phyloP scores from a whole-genome alignment of 2,329 filamentous ascomycete genomes.

The Chaetothyriales sp. region DNA sequence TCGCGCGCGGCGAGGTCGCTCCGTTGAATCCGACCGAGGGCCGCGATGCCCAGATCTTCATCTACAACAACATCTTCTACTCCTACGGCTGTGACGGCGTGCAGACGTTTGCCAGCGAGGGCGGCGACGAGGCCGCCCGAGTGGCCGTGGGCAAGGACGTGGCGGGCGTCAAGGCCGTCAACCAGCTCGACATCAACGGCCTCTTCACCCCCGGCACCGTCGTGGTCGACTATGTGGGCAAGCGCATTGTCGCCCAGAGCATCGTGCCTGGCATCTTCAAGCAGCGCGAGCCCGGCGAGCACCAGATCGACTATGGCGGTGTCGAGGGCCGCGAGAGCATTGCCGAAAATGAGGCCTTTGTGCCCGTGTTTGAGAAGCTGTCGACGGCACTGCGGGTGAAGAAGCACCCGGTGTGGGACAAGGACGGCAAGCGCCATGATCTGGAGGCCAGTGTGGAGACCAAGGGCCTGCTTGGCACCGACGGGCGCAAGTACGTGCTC shows the following conservation, averaged over 20 bases:
- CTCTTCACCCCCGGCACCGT: slow-evolving; percentile 93
- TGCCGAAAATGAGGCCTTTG: slow-evolving; percentile 77
- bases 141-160: slow-evolving; percentile 97
- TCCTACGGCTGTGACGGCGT: slow-evolving; percentile 96
- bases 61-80: slow-evolving; percentile 99
- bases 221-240: slow-evolving; percentile 91
- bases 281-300: slow-evolving; percentile 91
- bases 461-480: slow-evolving; percentile 91
- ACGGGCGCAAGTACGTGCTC: slow-evolving; percentile 93
- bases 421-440: slow-evolving; percentile 78
- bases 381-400: slow-evolving; percentile 85
- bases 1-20: slow-evolving; percentile 82
- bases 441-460: slow-evolving; percentile 94
- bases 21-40: slow-evolving; percentile 90
- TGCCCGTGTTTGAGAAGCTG: slow-evolving; percentile 71
- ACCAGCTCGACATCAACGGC: slow-evolving; percentile 89
- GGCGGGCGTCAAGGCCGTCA: slow-evolving; percentile 82
- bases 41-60: slow-evolving; percentile 90
- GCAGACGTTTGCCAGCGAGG: slow-evolving; percentile 90
- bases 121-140: slow-evolving; percentile 87
- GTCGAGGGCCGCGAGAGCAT: slow-evolving; percentile 95
- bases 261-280: slow-evolving; percentile 99
- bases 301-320: slow-evolving; percentile 96
- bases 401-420: slow-evolving; percentile 95
- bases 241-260: slow-evolving; percentile 92